Percentiles rank a stretch among this genome's conserved stretches.
phyloP scores from a whole-genome alignment of 2,329 filamentous ascomycete species.

The Magnaporthiopsis incrustans region DNA sequence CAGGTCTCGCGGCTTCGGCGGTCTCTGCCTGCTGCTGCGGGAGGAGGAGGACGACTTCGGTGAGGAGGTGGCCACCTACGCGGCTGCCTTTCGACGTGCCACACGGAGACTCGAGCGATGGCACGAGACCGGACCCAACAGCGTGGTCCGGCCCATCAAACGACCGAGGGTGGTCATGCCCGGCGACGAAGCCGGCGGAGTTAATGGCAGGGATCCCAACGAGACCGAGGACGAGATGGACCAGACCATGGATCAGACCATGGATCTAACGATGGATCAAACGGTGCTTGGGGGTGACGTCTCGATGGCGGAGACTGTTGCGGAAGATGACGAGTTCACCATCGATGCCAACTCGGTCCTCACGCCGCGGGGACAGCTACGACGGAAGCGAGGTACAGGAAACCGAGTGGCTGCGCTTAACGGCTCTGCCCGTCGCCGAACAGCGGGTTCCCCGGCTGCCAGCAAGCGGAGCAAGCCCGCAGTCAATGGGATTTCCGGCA shows the following conservation, averaged over 20 bases:
- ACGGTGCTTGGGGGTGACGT: background rate
- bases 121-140: conserved; percentile 38
- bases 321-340: background rate
- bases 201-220: conserved; percentile 21
- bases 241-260: background rate
- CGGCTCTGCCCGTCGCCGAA: background rate
- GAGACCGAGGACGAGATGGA: conserved; percentile 23
- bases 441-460: background rate
- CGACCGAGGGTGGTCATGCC: conserved; percentile 17
- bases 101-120: conserved; percentile 62
- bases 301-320: conserved; percentile 1
- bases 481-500: background rate
- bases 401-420: background rate
- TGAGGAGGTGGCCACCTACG: conserved; percentile 61
- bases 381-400: background rate
- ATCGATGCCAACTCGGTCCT: conserved; percentile 4
- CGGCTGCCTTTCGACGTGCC: conserved; percentile 56
- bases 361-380: conserved; percentile 1
- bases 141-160: conserved; percentile 41
- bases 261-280: background rate
- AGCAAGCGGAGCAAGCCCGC: conserved; percentile 3
- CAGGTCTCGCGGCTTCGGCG: conserved; percentile 52
- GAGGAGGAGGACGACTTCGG: conserved; percentile 72
- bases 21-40: conserved; percentile 49
- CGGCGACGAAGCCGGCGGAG: conserved; percentile 16